Evolutionary conservation across 192 early-diverging fungal genomes (phyloP), one percentile per base, ranked within the genome.

Genomic region (Gaertneriomyces semiglobifer): DNA sequence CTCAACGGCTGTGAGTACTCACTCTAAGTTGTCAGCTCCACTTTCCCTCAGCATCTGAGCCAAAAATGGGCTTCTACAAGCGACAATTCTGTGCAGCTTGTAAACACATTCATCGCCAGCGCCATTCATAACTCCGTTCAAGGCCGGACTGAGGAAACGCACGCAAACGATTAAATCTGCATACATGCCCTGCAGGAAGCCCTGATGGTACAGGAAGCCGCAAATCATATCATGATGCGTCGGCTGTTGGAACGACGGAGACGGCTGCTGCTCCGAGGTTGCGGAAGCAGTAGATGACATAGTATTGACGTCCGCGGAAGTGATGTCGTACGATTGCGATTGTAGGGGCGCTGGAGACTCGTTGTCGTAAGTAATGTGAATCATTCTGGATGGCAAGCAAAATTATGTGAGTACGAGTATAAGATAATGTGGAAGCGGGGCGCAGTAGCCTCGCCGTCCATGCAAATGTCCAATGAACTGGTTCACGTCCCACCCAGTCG

Each of bases 1-100:
- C 39, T 57, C 4, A 39, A 57, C 3, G 6, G 39, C 51, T n/a
- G 48, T 16, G 6, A 1, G 10, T 48, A 57, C 71, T 44, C 41
- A 76, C 74, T 61, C 58, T 19, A 60, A 69, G 11, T 63, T 71
- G 2, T 20, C 51, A 65, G 63, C 53, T 60, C 71, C 71, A 39
- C 53, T 51, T 40, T 81, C 76, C 19, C 62, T 52, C 33, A 84
- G 59, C 57, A 79, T 51, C 16, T 53, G 54, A 11, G 73, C 71
- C 18, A 83, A 60, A 42, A 60, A 59, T 2, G 82, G 79, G 43
- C 66, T 72, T 8, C 82, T 60, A 25, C 77, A 66, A n/a, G 79
- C 82, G 6, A 84, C 64, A 38, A 84, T 72, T 45, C 72, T 62
- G 73, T 84, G 82, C 44, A 84, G 72, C 68, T 84, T 84, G 66